Conservation (phyloP, 305 asterid genomes). For the Fraxinus floribunda region DNA sequence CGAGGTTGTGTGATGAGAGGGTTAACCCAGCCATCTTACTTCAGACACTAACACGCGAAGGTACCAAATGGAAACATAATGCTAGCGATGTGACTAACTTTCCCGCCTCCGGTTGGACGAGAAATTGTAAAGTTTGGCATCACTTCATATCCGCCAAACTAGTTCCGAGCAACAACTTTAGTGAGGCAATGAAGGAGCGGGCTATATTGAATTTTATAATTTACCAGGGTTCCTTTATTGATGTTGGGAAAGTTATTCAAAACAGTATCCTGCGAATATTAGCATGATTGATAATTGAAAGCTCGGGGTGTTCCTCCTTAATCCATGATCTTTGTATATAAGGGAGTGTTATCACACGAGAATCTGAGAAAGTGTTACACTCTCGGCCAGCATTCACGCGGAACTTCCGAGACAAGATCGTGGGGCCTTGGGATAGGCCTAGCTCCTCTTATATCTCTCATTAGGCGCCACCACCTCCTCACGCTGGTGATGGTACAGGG, state of each 20-base stretch:
- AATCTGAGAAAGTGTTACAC: neutral
- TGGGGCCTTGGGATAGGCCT: neutral
- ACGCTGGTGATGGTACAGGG: too few species aligned
- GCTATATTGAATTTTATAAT: neutral
- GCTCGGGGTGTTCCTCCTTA: neutral
- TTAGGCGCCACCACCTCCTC: neutral
- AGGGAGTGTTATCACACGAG: neutral
- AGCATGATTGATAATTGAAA: too few species aligned
- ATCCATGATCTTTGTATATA: neutral
- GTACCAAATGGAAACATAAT: too few species aligned
- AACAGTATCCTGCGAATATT: neutral
- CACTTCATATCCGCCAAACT: neutral
- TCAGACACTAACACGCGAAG: too few species aligned
- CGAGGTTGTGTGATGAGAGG: too few species aligned
- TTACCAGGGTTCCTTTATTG: neutral
- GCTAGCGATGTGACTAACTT: too few species aligned
- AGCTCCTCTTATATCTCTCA: neutral
- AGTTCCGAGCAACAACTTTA: neutral
- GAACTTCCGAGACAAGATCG: neutral
- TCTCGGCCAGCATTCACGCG: neutral
- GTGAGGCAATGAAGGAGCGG: neutral
- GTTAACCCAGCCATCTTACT: too few species aligned
- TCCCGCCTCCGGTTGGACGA: too few species aligned
- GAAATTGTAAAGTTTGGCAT: neutral
- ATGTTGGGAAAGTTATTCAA: neutral